Conservation (phyloP, 139 green algal genomes). For the Picochlorum costavermella region DNA sequence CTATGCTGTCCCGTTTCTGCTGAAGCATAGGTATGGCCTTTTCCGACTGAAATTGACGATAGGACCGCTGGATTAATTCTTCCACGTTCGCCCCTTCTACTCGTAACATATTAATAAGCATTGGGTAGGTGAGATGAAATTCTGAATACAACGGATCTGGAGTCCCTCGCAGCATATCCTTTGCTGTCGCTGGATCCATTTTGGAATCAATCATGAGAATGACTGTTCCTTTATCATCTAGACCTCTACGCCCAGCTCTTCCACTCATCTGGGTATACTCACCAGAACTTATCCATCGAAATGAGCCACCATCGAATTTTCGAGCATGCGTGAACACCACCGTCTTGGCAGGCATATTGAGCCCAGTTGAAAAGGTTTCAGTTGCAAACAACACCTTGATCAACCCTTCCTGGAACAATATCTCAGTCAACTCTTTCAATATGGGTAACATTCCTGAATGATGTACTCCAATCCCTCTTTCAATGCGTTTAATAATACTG, state of each 20-base stretch:
- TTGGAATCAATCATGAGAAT: constrained; percentile 78
- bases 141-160: constrained; percentile 63
- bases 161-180: constrained; percentile 66
- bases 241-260: constrained; percentile 59
- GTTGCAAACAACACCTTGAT: constrained; percentile 76
- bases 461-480: constrained; percentile 60
- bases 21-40: constrained; percentile 49
- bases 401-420: constrained; percentile 71
- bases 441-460: constrained; percentile 72
- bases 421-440: constrained; percentile 72
- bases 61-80: constrained; percentile 43
- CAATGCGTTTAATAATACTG: constrained; percentile 49
- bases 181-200: constrained; percentile 66
- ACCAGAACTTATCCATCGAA: constrained; percentile 47
- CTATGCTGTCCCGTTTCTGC: constrained; percentile 22
- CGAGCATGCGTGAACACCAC: constrained; percentile 64
- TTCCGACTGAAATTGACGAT: constrained; percentile 60
- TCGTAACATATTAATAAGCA: constrained; percentile 72
- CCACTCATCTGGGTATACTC: constrained; percentile 88
- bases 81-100: constrained; percentile 41
- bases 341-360: constrained; percentile 82
- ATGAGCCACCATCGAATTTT: constrained; percentile 70
- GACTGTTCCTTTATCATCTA: constrained; percentile 70
- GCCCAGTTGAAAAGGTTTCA: constrained; percentile 76
- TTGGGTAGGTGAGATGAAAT: constrained; percentile 72